Conservation (phyloP, 2,329 filamentous ascomycete genomes). For the Colletotrichum kahawae region DNA sequence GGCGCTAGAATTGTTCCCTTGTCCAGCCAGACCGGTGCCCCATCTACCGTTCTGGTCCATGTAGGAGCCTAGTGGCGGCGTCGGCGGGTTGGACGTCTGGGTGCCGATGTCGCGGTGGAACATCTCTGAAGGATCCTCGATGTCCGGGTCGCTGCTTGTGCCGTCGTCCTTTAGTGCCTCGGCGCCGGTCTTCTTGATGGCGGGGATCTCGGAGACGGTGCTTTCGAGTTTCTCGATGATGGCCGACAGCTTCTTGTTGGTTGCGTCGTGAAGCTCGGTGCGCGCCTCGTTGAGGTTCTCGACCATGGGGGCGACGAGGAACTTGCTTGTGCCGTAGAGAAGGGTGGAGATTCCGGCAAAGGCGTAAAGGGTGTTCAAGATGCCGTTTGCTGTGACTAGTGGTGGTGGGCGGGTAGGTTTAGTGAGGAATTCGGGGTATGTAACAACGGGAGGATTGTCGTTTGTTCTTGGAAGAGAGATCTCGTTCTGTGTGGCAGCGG, state of each 20-base stretch:
- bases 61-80: background rate
- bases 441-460: slow-evolving; percentile 66
- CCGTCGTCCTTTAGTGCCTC: slow-evolving; percentile 23
- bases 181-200: slow-evolving; percentile 34
- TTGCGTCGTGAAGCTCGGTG: slow-evolving; percentile 54
- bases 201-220: slow-evolving; percentile 68
- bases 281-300: slow-evolving; percentile 57
- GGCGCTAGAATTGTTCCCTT: slow-evolving; percentile 26
- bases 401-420: slow-evolving; percentile 61
- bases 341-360: slow-evolving; percentile 63
- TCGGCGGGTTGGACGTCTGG: slow-evolving; percentile 63
- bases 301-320: slow-evolving; percentile 68
- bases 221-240: slow-evolving; percentile 58
- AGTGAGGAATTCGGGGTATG: slow-evolving; percentile 73
- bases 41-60: background rate
- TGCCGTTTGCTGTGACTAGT: slow-evolving; percentile 63
- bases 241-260: slow-evolving; percentile 48
- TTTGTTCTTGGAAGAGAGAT: slow-evolving; percentile 22
- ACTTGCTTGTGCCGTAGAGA: slow-evolving; percentile 74
- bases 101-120: slow-evolving; percentile 84
- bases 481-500: background rate
- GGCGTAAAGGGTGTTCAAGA: slow-evolving; percentile 64
- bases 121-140: slow-evolving; percentile 74
- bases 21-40: background rate
- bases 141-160: slow-evolving; percentile 43